These are phyloP conservation scores for Blumeriella jaapii DNA, from an alignment of 2,329 filamentous ascomycete genomes.

Conservation along the genomic window DNA sequence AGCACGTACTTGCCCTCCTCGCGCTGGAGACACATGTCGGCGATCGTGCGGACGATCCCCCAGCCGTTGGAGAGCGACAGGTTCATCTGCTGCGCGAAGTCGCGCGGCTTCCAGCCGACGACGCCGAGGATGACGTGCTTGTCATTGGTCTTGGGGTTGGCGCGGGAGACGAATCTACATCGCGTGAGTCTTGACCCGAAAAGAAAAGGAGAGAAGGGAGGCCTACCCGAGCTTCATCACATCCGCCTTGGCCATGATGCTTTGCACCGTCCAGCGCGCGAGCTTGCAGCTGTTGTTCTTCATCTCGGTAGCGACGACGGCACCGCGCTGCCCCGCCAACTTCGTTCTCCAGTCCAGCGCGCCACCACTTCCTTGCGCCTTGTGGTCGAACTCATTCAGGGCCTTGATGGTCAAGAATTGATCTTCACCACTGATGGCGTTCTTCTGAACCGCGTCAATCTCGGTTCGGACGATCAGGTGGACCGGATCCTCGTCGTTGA, in stretches of 20 bases:
- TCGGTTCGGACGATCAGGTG: slow-evolving; percentile 91
- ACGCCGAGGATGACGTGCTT: slow-evolving; percentile 94
- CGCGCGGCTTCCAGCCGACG: slow-evolving; percentile 92
- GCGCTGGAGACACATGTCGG: slow-evolving; percentile 78
- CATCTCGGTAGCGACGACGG: slow-evolving; percentile 97
- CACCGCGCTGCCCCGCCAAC: slow-evolving; percentile 87
- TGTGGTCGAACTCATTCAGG: slow-evolving; percentile 97
- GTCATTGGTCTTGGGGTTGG: slow-evolving; percentile 83
- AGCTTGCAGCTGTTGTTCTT: slow-evolving; percentile 99
- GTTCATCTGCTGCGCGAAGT: slow-evolving; percentile 98
- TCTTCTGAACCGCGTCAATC: slow-evolving; percentile 91
- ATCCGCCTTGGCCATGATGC: slow-evolving; percentile 93
- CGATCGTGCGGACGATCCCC: slow-evolving; percentile 97
- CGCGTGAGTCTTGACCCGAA: not conserved
- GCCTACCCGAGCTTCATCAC: slow-evolving; percentile 92
- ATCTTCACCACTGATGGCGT: slow-evolving; percentile 82
- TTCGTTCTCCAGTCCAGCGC: slow-evolving; percentile 96
- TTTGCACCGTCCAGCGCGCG: slow-evolving; percentile 93
- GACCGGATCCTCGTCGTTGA: slow-evolving; percentile 81
- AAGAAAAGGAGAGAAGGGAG: slow-evolving; percentile 2
- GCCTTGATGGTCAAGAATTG: slow-evolving; percentile 89
- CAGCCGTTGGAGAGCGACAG: slow-evolving; percentile 92
- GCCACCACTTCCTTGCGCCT: slow-evolving; percentile 88
- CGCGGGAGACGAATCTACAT: slow-evolving; percentile 79
- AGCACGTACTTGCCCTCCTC: slow-evolving; percentile 73